Evolutionary conservation across 192 early-diverging fungal genomes (phyloP), one percentile per base, ranked within the genome.

Genomic region (Gryganskiella cystojenkinii): DNA sequence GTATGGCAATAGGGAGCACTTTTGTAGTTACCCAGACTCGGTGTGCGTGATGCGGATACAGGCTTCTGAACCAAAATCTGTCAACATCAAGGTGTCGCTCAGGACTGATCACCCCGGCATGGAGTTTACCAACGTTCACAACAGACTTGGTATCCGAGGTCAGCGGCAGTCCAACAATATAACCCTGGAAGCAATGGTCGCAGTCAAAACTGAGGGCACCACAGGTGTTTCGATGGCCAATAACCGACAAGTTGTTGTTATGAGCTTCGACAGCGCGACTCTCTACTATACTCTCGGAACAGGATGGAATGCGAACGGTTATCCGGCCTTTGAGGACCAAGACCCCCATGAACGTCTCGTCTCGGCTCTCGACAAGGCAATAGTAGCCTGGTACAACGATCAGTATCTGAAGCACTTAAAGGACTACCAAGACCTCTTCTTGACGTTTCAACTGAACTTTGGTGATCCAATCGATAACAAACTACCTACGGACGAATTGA

Each of bases 1-100:
- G 35, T 8, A 37, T 14, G 1, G 6, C 34, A 9, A 30, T 59
- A 78, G 74, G 28, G 74, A 78, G 40, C 67, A 78, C 43, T 75
- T 75, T 64, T 81, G 80, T 45, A 75, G 71, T 14, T 74, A 51
- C 47, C 67, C 67, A 2, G 80, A 81, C 19, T 44, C 54, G 14
- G 67, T 70, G 8, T 81, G 80, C 46, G 42, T 75, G 0, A 78
- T 78, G 74, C 60, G 74, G 14, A 52, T 78, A 2, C 25, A 58
- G 45, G 53, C 33, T 25, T 78, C 74, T 2, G 20, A 58, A 47
- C 74, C 74, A n/a, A 78, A 78, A 37, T 64, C 61, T 4, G 62
- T 78, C 56, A 78, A 60, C 42, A 22, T 78, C 74, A 78, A 64
- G 33, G 56, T 78, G 3, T 69, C 61, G 20, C 47, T 78, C 37